phyloP scores from a whole-genome alignment of 805 yeast genomes.

The Candida arabinofermentans region DNA sequence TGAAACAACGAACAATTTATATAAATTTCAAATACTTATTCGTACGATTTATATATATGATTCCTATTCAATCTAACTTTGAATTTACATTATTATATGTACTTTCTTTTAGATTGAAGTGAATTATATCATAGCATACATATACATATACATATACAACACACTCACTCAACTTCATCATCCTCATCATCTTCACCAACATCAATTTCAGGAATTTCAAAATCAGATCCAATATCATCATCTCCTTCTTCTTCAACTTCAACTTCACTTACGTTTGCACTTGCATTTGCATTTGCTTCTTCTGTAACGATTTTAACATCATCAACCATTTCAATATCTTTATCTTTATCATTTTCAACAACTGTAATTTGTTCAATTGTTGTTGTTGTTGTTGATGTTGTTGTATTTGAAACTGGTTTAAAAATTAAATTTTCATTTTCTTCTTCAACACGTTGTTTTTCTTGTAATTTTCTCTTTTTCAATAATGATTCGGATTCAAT shows the following conservation, averaged over 20 bases:
- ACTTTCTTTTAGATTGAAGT: no score
- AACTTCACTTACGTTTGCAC: no score
- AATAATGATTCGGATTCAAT: not conserved
- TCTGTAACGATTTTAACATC: slow-evolving; percentile 4
- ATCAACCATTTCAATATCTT: slow-evolving; percentile 6
- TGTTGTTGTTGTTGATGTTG: slow-evolving; percentile 1
- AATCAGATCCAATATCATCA: slow-evolving; percentile 27
- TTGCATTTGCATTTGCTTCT: not conserved
- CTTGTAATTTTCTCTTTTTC: slow-evolving; percentile 12
- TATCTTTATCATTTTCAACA: not conserved
- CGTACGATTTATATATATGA: no score
- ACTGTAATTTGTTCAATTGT: not conserved
- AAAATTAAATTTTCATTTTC: slow-evolving; percentile 15
- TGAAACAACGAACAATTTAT: slow-evolving; percentile 13
- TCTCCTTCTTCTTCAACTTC: slow-evolving; percentile 7
- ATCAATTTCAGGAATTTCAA: slow-evolving; percentile 35
- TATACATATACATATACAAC: not conserved
- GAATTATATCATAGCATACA: no score
- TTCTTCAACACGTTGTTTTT: slow-evolving; percentile 5
- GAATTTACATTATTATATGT: no score
- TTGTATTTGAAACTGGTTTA: slow-evolving; percentile 8
- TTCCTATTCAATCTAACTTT: no score
- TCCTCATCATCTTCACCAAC: slow-evolving; percentile 26
- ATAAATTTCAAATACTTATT: not conserved
- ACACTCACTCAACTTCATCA: not conserved